phyloP scores from a whole-genome alignment of 148 eudicot species.

The Rhododendron molle region DNA sequence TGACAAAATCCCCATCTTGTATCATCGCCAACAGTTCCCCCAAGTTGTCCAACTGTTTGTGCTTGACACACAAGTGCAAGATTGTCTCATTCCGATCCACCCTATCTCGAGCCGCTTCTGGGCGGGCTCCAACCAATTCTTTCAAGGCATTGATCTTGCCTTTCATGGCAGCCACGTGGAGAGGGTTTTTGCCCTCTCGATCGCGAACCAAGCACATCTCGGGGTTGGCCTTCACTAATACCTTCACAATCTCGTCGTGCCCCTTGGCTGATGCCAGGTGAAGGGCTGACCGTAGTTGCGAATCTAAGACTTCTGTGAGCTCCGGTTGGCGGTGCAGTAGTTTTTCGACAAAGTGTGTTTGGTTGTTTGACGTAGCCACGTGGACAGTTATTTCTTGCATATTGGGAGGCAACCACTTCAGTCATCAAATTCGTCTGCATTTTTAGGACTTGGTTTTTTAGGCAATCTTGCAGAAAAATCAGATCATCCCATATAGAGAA shows the following conservation, averaged over 20 bases:
- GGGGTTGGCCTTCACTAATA: not conserved
- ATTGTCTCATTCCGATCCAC: constrained; percentile 15
- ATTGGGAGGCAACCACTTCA: no score
- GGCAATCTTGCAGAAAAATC: no score
- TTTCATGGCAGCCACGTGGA: constrained; percentile 32
- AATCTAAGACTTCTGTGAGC: not conserved
- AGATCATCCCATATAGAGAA: no score
- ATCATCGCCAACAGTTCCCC: not conserved
- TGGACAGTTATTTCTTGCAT: no score
- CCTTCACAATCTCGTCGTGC: not conserved
- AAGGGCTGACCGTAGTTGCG: not conserved
- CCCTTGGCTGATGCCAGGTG: constrained; percentile 28
- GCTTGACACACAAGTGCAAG: constrained; percentile 32
- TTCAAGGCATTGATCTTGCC: constrained; percentile 17
- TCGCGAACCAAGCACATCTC: constrained; percentile 31
- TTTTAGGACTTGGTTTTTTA: no score
- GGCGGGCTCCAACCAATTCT: constrained; percentile 14
- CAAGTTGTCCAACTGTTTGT: not conserved
- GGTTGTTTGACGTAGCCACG: not conserved
- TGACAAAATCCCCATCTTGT: not conserved
- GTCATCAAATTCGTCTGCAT: no score
- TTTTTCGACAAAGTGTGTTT: not conserved
- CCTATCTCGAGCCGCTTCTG: constrained; percentile 21
- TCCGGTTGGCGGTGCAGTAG: not conserved
- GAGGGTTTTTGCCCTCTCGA: constrained; percentile 30